phyloP scores from a whole-genome alignment of 306 rosid species.

The Rosa persica region DNA sequence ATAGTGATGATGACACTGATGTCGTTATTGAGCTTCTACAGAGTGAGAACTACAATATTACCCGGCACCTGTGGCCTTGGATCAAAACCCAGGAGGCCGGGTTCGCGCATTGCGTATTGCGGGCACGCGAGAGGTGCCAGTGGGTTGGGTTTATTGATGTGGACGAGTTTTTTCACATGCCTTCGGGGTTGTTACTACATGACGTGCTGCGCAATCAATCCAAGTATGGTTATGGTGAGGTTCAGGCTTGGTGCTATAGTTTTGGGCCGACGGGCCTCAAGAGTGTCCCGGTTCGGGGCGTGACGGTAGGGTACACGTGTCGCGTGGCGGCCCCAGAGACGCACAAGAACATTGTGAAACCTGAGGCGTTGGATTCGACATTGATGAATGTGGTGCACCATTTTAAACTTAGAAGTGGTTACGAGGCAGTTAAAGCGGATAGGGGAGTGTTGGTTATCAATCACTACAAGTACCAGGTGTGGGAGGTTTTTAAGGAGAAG shows the following conservation, averaged over 20 bases:
- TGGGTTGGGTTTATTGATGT: slow-evolving; percentile 88
- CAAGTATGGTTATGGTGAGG: slow-evolving; percentile 38
- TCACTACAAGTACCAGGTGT: slow-evolving; percentile 87
- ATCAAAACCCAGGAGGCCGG: slow-evolving; percentile 81
- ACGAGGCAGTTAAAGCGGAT: slow-evolving; percentile 36
- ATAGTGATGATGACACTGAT: slow-evolving; percentile 54
- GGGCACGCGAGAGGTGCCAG: slow-evolving; percentile 53
- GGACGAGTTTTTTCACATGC: slow-evolving; percentile 69
- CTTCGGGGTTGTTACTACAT: slow-evolving; percentile 9
- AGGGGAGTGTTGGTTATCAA: slow-evolving; percentile 52
- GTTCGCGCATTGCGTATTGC: slow-evolving; percentile 71
- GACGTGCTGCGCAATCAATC: slow-evolving; percentile 40
- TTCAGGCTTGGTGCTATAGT: slow-evolving; percentile 55
- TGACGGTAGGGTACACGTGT: slow-evolving; percentile 72
- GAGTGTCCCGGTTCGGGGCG: slow-evolving; percentile 48
- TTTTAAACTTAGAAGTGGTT: slow-evolving; percentile 55
- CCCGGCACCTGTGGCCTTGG: slow-evolving; percentile 72
- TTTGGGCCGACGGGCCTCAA: slow-evolving; percentile 65
- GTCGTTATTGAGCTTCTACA: slow-evolving; percentile 22
- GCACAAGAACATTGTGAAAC: slow-evolving; percentile 82
- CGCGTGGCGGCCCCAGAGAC: slow-evolving; percentile 48
- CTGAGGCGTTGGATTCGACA: slow-evolving; percentile 55
- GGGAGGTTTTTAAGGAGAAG: slow-evolving; percentile 81
- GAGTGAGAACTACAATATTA: slow-evolving; percentile 42
- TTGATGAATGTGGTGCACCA: slow-evolving; percentile 88